Evolutionary conservation across 495 filamentous ascomycete species (phyloP).

Genomic region (Penicillium paradoxum): DNA sequence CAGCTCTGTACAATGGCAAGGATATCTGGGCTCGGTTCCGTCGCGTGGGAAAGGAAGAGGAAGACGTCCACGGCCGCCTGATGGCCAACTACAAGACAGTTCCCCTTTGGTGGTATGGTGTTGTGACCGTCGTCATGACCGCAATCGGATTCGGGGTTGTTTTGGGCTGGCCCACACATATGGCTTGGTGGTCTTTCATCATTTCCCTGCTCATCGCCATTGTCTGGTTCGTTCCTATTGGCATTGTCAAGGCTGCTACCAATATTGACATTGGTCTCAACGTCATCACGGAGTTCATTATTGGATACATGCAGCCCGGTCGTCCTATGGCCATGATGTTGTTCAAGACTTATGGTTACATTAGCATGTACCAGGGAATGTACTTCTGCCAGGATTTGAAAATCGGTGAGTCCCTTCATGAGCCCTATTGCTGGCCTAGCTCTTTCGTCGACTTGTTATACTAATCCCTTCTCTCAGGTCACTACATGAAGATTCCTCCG

Average conservation of each 20-base stretch:
- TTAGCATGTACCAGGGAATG: constrained; percentile 53
- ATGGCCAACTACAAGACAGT: constrained; percentile 56
- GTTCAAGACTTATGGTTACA: constrained; percentile 60
- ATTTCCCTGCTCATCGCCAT: constrained; percentile 44
- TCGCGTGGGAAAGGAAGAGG: constrained; percentile 49
- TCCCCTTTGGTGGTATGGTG: constrained; percentile 61
- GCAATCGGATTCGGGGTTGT: constrained; percentile 49
- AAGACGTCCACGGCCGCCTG: constrained; percentile 60
- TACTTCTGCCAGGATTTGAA: constrained; percentile 51
- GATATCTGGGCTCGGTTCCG: constrained; percentile 50
- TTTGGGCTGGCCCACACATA: constrained; percentile 47
- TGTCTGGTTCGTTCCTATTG: constrained; percentile 50
- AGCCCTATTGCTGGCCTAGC: not conserved
- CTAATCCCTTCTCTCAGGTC: constrained; percentile 29
- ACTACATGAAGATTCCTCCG: constrained; percentile 65
- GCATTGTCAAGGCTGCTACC: constrained; percentile 50
- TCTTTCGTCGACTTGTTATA: not conserved
- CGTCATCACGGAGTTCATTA: constrained; percentile 58
- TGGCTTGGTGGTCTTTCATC: constrained; percentile 52
- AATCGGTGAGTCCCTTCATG: constrained; percentile 22
- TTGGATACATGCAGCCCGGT: constrained; percentile 60
- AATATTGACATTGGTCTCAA: constrained; percentile 53
- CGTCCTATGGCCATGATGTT: constrained; percentile 61
- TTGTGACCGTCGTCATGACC: constrained; percentile 44
- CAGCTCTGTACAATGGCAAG: constrained; percentile 50